phyloP scores from a whole-genome alignment of 2,329 filamentous ascomycete species.

The Fusarium nurragi region DNA sequence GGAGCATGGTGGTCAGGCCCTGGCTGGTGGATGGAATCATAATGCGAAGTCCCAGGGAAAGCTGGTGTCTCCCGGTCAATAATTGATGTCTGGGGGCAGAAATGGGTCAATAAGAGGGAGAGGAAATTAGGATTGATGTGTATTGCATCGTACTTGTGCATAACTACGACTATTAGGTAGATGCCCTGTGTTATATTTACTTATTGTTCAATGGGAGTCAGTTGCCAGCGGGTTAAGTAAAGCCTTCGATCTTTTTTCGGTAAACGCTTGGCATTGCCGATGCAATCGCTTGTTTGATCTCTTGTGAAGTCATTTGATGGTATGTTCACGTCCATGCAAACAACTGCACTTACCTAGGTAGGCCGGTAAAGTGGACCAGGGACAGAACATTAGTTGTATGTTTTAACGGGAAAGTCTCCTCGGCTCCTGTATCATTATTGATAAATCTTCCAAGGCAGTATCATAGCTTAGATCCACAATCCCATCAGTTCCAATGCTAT shows the following conservation, averaged over 20 bases:
- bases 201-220: constrained; percentile 40
- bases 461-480: neutral
- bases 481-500: too few relatives aligned
- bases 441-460: too few relatives aligned
- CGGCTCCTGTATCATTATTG: too few relatives aligned
- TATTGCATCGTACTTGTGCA: constrained; percentile 41
- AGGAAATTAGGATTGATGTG: constrained; percentile 36
- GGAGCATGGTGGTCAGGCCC: constrained; percentile 75
- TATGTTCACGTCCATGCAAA: neutral
- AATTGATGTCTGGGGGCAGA: constrained; percentile 50
- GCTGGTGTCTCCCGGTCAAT: constrained; percentile 90
- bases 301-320: neutral
- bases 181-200: constrained; percentile 46
- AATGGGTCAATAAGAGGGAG: constrained; percentile 27
- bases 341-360: neutral
- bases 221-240: constrained; percentile 12
- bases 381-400: neutral
- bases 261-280: too few relatives aligned
- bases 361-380: neutral
- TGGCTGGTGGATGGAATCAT: constrained; percentile 89
- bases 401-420: too few relatives aligned
- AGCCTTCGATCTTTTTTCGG: too few relatives aligned
- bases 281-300: neutral
- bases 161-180: constrained; percentile 42
- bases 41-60: constrained; percentile 80